Evolutionary conservation across 2,329 filamentous ascomycete species (phyloP).

Genomic region (Lecanosticta acicola): DNA sequence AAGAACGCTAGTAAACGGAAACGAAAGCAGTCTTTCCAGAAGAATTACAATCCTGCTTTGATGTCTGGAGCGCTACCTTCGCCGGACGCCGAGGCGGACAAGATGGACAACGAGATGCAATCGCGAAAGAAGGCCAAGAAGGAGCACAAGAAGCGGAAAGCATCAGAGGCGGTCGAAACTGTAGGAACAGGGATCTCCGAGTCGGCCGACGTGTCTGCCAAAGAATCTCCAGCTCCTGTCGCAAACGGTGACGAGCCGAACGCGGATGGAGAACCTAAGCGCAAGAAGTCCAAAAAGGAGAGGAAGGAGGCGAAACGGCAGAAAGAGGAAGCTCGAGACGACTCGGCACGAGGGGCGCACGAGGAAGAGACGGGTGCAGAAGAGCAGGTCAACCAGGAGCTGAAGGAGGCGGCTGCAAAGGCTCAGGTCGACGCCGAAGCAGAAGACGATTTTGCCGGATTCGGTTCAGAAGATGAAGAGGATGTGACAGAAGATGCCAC

Average conservation of each 20-base stretch:
- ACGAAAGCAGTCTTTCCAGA: constrained; percentile 17
- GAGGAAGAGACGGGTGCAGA: constrained; percentile 21
- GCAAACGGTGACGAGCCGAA: constrained; percentile 10
- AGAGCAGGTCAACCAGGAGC: constrained; percentile 27
- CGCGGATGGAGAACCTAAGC: constrained; percentile 17
- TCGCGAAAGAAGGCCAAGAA: constrained; percentile 27
- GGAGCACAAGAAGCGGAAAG: constrained; percentile 31
- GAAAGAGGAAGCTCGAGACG: constrained; percentile 7
- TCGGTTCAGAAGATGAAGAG: constrained; percentile 30
- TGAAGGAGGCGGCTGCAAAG: constrained; percentile 23
- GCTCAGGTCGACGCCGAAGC: constrained; percentile 11
- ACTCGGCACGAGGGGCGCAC: constrained; percentile 8
- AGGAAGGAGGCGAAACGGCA: constrained; percentile 16
- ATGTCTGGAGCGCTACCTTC: constrained; percentile 32
- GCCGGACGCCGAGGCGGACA: constrained; percentile 22
- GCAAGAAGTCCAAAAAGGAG: constrained; percentile 26
- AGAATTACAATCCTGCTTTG: constrained; percentile 24
- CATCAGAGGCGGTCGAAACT: constrained; percentile 13
- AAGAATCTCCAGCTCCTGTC: no score
- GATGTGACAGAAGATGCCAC: constrained; percentile 26
- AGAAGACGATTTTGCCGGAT: constrained; percentile 34
- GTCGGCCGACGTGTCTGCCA: no score
- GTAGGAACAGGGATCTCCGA: constrained; percentile 6
- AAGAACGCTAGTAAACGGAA: constrained; percentile 21
- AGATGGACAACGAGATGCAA: constrained; percentile 14